Evolutionary conservation across 768 basidiomycete species (phyloP).

Genomic region (Goffeauzyma gilvescens): DNA sequence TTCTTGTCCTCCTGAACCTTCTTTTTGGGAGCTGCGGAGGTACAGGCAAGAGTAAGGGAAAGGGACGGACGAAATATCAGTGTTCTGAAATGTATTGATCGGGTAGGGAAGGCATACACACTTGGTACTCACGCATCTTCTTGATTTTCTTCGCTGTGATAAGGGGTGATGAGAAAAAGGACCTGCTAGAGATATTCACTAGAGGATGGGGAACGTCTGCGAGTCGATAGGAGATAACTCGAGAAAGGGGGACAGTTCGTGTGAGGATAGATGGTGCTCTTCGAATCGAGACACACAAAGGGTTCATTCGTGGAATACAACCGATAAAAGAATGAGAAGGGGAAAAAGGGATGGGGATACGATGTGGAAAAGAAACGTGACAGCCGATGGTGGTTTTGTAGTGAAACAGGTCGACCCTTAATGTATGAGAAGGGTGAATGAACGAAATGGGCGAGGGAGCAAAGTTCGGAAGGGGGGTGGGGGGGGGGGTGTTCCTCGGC

Average conservation of each 20-base stretch:
- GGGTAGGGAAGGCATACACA: not conserved
- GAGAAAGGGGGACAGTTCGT: constrained; percentile 1
- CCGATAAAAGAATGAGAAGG: no score
- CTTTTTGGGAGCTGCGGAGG: constrained; percentile 35
- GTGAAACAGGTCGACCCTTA: no score
- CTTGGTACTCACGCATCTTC: constrained; percentile 9
- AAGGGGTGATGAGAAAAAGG: not conserved
- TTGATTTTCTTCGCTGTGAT: constrained; percentile 2
- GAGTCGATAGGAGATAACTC: not conserved
- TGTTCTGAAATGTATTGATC: no score
- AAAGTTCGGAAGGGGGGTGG: no score
- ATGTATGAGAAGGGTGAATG: no score
- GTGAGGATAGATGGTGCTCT: constrained; percentile 1
- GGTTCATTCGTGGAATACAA: no score
- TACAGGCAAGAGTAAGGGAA: not conserved
- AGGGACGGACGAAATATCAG: not conserved
- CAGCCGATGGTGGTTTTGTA: no score
- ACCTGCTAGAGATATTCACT: not conserved
- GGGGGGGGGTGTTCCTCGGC: no score
- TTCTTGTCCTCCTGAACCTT: constrained; percentile 60
- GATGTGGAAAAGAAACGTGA: no score
- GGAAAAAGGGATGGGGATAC: no score
- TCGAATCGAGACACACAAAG: no score
- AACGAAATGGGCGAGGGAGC: no score
- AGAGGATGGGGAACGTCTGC: not conserved